Conservation (phyloP, 2,329 filamentous ascomycete species). For the Talaromyces verruculosus region DNA sequence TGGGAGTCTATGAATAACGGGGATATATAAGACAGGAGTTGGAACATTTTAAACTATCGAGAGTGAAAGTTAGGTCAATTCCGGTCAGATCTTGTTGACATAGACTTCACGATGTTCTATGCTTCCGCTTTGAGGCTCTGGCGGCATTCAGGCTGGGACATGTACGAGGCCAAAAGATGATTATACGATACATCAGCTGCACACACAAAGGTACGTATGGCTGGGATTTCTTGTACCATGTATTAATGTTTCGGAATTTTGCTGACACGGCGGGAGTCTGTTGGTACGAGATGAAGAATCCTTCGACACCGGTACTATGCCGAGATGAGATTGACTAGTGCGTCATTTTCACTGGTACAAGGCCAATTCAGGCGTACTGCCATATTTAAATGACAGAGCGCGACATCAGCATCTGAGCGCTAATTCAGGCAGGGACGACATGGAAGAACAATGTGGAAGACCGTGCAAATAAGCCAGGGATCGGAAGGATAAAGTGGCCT, state of each 20-base stretch:
- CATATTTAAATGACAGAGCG: not conserved
- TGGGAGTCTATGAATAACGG: not conserved
- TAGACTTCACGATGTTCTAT: not conserved
- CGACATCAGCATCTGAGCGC: not conserved
- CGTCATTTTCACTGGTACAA: conserved; percentile 13
- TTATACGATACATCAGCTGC: conserved; percentile 6
- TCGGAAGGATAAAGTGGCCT: not conserved
- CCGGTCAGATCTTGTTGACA: not conserved
- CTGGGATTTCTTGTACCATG: conserved; percentile 1
- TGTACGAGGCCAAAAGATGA: not conserved
- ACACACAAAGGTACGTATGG: not conserved
- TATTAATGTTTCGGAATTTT: not conserved
- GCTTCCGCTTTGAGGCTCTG: not conserved
- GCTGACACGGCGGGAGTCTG: not conserved
- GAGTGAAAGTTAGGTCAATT: not conserved
- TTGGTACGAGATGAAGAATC: not conserved
- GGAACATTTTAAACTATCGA: not conserved
- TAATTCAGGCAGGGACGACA: not conserved
- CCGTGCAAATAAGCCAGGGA: not conserved
- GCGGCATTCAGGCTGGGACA: not conserved
- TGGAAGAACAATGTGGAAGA: not conserved
- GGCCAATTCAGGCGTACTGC: not conserved
- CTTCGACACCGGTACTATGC: not conserved
- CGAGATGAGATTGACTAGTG: conserved; percentile 5
- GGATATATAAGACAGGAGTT: conserved; percentile 19